Evolutionary conservation across 345 rosid species (phyloP), one percentile per base, ranked within the genome.

Genomic region (Pistacia vera): DNA sequence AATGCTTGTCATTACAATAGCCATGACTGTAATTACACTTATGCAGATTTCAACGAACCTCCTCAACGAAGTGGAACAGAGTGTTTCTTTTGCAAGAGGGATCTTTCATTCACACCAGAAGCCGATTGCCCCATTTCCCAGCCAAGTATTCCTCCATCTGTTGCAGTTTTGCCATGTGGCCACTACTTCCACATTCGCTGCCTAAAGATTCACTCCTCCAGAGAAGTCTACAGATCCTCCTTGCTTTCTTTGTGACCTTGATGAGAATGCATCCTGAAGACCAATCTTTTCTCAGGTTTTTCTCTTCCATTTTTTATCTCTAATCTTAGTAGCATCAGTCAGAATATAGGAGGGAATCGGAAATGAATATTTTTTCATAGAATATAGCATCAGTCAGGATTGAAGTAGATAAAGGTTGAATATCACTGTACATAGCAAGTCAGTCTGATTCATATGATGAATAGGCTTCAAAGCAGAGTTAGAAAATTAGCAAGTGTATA

Each of bases 81-180:
- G 8, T 88, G 91, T 75, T 30, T 30, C 36, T 41, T 83, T 13
- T 88, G 91, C 82, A 75, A 83, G 25, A 83, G 79, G 68, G 86
- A 88, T 72, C 83, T 88, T 51, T 76, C 88, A 9, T 80, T 65
- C 63, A 54, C 59, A n/a, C 76, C 78, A 46, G 81, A 81, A 73
- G 5, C 44, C 44, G 44, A 38, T 38, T 82, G 80, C 66, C 82
- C 82, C n/a, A 71, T 81, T 61, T 11, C 36, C 0, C 59, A 54
- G 48, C 80, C 81, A 25, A 28, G 78, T 17, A 28, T 30, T 74
- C 81, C 66, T 51, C 83, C 87, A 8, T 52, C 70, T 5, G 75
- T 61, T 25, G 84, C 91, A 18, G 83, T 88, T 54, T 84, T 88
- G 30, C 62, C 85, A 7, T 88, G 91, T 44, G 86, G 88, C 22